phyloP scores from a whole-genome alignment of 1,139 yeast species.

The Pichia sp. region DNA sequence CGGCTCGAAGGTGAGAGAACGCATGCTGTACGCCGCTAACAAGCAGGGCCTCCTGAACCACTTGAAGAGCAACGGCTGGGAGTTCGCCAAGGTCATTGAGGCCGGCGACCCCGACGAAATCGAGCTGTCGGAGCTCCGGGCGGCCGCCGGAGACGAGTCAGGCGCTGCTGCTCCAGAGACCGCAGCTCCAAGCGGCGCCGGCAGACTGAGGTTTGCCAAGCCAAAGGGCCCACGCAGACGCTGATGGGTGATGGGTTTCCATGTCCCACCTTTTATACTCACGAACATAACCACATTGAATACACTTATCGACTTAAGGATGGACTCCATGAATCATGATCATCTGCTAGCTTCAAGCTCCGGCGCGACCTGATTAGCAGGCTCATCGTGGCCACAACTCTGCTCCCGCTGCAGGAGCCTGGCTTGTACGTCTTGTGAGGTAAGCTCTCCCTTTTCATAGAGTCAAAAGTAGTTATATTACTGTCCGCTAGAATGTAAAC shows the following conservation, averaged over 20 bases:
- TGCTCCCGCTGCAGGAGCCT: too few species aligned
- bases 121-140: constrained; percentile 36
- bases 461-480: not conserved
- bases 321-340: too few species aligned
- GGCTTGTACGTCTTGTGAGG: too few species aligned
- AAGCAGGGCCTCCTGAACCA: constrained; percentile 61
- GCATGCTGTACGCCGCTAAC: constrained; percentile 89
- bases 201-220: constrained; percentile 26
- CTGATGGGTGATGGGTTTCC: constrained; percentile 4
- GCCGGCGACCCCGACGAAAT: constrained; percentile 67
- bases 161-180: not conserved
- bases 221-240: constrained; percentile 35
- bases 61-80: constrained; percentile 37
- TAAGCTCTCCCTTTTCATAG: too few species aligned
- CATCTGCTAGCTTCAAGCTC: too few species aligned
- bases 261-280: too few species aligned
- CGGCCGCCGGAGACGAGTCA: not conserved
- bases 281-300: too few species aligned
- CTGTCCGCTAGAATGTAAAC: not conserved
- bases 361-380: too few species aligned
- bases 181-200: not conserved
- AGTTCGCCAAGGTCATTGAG: constrained; percentile 47
- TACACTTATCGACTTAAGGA: too few species aligned
- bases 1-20: constrained; percentile 80
- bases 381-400: too few species aligned